Conservation (phyloP, 148 eudicot genomes). For the Rheum nobile region DNA sequence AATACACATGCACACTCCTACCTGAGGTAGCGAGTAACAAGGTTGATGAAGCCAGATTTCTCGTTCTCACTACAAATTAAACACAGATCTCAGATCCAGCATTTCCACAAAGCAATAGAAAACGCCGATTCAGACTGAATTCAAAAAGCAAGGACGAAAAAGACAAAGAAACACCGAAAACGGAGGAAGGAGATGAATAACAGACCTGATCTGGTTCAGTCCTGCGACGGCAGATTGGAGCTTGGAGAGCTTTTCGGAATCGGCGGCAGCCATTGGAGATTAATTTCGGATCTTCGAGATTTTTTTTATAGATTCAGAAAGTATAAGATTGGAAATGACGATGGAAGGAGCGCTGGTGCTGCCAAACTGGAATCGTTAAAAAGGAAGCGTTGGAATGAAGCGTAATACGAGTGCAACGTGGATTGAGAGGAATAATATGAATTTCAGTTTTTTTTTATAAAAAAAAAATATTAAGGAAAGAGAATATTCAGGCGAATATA, state of each 20-base stretch:
- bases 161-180: neutral
- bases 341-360: neutral
- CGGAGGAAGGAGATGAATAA: neutral
- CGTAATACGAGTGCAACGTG: neutral
- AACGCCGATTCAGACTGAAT: neutral
- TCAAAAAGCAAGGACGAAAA: neutral
- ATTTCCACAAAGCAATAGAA: neutral
- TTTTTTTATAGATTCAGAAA: neutral
- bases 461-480: neutral
- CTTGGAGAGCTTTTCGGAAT: slow-evolving; percentile 11
- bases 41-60: slow-evolving; percentile 95
- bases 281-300: neutral
- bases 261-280: slow-evolving; percentile 14
- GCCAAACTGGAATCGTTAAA: slow-evolving; percentile 6
- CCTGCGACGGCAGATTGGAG: slow-evolving; percentile 11
- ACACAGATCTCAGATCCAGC: neutral
- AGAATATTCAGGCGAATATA: slow-evolving; percentile 5
- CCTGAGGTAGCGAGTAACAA: slow-evolving; percentile 89
- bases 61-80: slow-evolving; percentile 60
- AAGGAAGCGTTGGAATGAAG: neutral
- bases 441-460: neutral
- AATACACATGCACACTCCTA: slow-evolving; percentile 6
- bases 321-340: neutral
- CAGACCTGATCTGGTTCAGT: slow-evolving; percentile 11
- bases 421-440: neutral